Evolutionary conservation across 805 yeast genomes (phyloP).

Genomic region (Scheffersomyces lignosus): DNA sequence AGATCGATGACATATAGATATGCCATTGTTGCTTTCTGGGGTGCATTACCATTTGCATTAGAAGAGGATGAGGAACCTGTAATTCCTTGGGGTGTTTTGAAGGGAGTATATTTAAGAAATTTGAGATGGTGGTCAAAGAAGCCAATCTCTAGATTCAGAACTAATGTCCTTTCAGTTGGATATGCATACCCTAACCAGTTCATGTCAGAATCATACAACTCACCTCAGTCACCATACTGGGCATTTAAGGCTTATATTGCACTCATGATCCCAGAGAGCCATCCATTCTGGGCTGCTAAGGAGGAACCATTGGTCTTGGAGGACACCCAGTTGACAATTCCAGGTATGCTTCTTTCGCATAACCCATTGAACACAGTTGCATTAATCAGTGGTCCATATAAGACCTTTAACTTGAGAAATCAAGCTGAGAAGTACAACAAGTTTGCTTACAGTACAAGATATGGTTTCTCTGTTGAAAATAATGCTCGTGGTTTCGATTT

Average conservation of each 20-base stretch:
- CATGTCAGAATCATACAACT: slow-evolving; percentile 11
- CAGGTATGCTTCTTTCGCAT: slow-evolving; percentile 11
- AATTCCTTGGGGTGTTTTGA: slow-evolving; percentile 11
- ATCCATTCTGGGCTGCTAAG: slow-evolving; percentile 12
- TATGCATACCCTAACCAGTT: slow-evolving; percentile 11
- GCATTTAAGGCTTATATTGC: slow-evolving; percentile 10
- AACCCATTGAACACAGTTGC: slow-evolving; percentile 7
- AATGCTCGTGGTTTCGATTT: slow-evolving; percentile 5
- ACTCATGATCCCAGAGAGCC: slow-evolving; percentile 6
- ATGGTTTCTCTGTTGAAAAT: slow-evolving; percentile 9
- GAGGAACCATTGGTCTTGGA: slow-evolving; percentile 5
- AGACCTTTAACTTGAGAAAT: slow-evolving; percentile 4
- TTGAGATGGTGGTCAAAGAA: slow-evolving; percentile 8
- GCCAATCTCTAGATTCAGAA: slow-evolving; percentile 8
- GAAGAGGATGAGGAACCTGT: slow-evolving; percentile 5
- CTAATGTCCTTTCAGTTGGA: slow-evolving; percentile 9
- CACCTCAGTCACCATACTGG: slow-evolving; percentile 15
- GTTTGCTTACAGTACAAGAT: slow-evolving; percentile 11
- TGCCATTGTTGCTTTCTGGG: slow-evolving; percentile 14
- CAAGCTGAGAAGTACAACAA: slow-evolving; percentile 10
- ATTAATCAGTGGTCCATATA: slow-evolving; percentile 9
- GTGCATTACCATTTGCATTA: slow-evolving; percentile 4
- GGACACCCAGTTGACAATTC: slow-evolving; percentile 2
- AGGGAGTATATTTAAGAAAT: slow-evolving; percentile 7
- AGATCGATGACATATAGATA: slow-evolving; percentile 12